Conservation (phyloP, 257 asterid species). For the Coffea eugenioides region DNA sequence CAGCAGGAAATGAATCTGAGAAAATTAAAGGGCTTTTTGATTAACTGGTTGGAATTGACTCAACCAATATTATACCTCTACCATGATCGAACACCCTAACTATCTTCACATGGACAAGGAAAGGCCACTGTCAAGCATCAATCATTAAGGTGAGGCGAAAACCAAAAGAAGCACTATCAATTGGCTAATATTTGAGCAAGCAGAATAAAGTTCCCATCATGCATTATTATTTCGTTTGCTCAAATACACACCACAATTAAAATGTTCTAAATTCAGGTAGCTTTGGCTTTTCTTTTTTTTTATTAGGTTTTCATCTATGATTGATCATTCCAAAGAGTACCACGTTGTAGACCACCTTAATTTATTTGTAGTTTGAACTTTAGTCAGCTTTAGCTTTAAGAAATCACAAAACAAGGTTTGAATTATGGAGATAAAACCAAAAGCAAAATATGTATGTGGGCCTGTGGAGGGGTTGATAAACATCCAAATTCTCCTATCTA, state of each 20-base stretch:
- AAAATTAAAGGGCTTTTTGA: background rate
- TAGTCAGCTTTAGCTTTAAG: conserved; percentile 9
- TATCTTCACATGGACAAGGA: background rate
- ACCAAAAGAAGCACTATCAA: background rate
- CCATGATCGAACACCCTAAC: background rate
- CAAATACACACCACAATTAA: background rate
- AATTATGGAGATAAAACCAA: conserved; percentile 4
- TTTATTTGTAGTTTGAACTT: conserved; percentile 8
- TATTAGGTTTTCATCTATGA: background rate
- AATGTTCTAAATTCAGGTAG: background rate
- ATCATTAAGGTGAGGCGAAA: background rate
- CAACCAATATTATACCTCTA: background rate
- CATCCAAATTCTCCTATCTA: conserved; percentile 17
- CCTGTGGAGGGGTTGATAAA: conserved; percentile 18
- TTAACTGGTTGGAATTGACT: background rate
- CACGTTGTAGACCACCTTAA: conserved; percentile 20
- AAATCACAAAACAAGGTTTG: conserved; percentile 7
- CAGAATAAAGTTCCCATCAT: background rate
- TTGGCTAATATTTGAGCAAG: background rate
- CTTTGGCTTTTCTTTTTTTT: background rate
- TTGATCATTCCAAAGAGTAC: conserved; percentile 8
- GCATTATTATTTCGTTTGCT: background rate
- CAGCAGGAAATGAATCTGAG: background rate
- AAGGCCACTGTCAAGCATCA: background rate
- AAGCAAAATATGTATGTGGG: conserved; percentile 22